These are phyloP conservation scores for Penicillium canariense DNA, from an alignment of 495 filamentous ascomycete species.

Conservation along the genomic window DNA sequence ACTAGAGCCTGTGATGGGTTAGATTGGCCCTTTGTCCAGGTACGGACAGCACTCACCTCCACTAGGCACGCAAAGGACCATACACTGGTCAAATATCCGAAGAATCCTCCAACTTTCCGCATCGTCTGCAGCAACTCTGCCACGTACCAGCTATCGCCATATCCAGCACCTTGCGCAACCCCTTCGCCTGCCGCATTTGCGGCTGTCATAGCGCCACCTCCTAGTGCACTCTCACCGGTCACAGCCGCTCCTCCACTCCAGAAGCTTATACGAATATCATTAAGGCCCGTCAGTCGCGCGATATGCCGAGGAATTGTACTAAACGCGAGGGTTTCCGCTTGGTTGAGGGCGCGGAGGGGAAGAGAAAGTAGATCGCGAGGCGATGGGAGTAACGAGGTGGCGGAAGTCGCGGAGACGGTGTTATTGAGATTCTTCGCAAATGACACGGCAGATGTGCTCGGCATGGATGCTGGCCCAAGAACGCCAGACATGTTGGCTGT, in stretches of 20 bases:
- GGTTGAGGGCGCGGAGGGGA: constrained; percentile 39
- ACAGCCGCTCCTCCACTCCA: constrained; percentile 26
- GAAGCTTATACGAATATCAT: constrained; percentile 23
- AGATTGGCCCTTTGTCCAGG: not conserved
- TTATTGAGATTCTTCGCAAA: constrained; percentile 13
- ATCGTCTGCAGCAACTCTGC: constrained; percentile 40
- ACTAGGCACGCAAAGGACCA: constrained; percentile 88
- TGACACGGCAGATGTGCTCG: constrained; percentile 20
- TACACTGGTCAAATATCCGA: constrained; percentile 86
- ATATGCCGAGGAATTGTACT: constrained; percentile 38
- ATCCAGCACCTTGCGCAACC: constrained; percentile 27
- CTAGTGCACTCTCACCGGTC: constrained; percentile 18
- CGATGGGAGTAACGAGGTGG: constrained; percentile 28
- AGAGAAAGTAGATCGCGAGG: constrained; percentile 34
- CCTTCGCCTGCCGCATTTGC: constrained; percentile 30
- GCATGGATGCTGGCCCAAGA: constrained; percentile 15
- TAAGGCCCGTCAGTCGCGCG: constrained; percentile 30
- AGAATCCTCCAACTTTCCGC: constrained; percentile 76
- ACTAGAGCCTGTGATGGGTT: constrained; percentile 63
- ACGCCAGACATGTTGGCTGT: constrained; percentile 24
- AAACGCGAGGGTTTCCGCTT: constrained; percentile 38
- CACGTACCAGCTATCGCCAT: constrained; percentile 33
- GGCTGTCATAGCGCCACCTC: constrained; percentile 25
- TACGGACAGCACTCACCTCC: constrained; percentile 50
- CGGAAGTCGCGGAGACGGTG: constrained; percentile 20